phyloP scores from a whole-genome alignment of 495 filamentous ascomycete species.

The Penicillium egyptiacum region DNA sequence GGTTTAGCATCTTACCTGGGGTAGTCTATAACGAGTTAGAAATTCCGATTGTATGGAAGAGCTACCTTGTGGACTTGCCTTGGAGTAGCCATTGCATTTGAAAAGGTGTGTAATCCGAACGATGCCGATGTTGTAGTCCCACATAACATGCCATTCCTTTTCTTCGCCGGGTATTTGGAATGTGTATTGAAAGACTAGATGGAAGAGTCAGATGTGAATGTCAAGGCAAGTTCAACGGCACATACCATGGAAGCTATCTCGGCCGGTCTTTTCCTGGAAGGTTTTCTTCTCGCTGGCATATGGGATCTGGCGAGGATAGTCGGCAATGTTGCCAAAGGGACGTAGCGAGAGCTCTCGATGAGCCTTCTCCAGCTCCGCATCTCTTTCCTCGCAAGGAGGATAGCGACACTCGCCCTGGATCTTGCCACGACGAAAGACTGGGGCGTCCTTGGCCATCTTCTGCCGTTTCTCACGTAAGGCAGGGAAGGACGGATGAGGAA shows the following conservation, averaged over 20 bases:
- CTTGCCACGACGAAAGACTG: conserved; percentile 56
- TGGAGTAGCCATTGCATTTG: conserved; percentile 81
- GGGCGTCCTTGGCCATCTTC: conserved; percentile 60
- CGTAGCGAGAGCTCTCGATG: conserved; percentile 62
- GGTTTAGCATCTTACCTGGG: conserved; percentile 74
- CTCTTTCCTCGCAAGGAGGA: conserved; percentile 62
- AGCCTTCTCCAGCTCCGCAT: conserved; percentile 52
- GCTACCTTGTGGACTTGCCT: conserved; percentile 53
- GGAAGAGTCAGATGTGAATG: conserved; percentile 1
- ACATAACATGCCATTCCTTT: conserved; percentile 75
- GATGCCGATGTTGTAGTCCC: conserved; percentile 96
- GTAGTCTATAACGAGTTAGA: conserved; percentile 60
- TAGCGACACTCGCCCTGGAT: conserved; percentile 65
- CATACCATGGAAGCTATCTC: conserved; percentile 85
- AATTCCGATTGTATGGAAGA: neutral
- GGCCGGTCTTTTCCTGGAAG: conserved; percentile 79
- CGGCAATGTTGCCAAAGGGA: conserved; percentile 66
- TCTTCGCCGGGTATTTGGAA: conserved; percentile 72
- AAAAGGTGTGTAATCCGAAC: conserved; percentile 94
- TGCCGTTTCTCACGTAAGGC: conserved; percentile 38
- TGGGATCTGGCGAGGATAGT: conserved; percentile 76
- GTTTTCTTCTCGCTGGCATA: conserved; percentile 92
- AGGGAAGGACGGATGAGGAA: conserved; percentile 21
- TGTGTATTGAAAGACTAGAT: conserved; percentile 84
- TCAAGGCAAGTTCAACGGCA: neutral